phyloP scores from a whole-genome alignment of 176 grass and related monocot genomes.

The Musa acuminata region DNA sequence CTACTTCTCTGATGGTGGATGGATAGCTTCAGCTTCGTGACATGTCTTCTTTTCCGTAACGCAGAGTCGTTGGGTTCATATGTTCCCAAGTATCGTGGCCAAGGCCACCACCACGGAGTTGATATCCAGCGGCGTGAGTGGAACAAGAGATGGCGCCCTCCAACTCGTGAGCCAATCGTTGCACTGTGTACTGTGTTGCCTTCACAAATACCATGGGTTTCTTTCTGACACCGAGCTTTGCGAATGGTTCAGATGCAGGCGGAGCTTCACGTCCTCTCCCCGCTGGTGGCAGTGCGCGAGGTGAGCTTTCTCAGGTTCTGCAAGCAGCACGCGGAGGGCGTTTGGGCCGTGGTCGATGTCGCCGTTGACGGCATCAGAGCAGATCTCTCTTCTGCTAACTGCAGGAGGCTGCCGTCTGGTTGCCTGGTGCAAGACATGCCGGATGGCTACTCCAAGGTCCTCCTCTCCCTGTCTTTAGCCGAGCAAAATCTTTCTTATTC shows the following conservation, averaged over 20 bases:
- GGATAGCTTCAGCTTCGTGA: no score
- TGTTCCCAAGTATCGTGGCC: conserved; percentile 80
- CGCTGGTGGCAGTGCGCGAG: conserved; percentile 24
- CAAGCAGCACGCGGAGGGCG: conserved; percentile 21
- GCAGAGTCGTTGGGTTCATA: conserved; percentile 73
- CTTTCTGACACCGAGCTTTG: no score
- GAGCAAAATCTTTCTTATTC: no score
- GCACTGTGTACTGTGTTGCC: neutral
- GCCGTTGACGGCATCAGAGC: conserved; percentile 31
- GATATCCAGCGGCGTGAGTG: conserved; percentile 73
- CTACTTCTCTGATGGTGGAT: neutral
- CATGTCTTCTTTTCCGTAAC: neutral
- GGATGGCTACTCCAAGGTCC: conserved; percentile 28
- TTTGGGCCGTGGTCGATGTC: conserved; percentile 61
- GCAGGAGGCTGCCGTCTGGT: conserved; percentile 28
- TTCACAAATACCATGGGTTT: no score
- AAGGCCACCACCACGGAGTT: conserved; percentile 59
- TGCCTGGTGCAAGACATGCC: conserved; percentile 13
- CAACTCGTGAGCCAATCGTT: conserved; percentile 56
- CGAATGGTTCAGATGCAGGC: conserved; percentile 39
- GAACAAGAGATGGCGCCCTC: conserved; percentile 73
- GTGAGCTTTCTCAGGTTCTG: conserved; percentile 39
- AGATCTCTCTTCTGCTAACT: conserved; percentile 12
- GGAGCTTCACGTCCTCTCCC: conserved; percentile 44
- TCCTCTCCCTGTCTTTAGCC: neutral